phyloP scores from a whole-genome alignment of 192 early-diverging fungal genomes.

The Polychytrium aggregatum region DNA sequence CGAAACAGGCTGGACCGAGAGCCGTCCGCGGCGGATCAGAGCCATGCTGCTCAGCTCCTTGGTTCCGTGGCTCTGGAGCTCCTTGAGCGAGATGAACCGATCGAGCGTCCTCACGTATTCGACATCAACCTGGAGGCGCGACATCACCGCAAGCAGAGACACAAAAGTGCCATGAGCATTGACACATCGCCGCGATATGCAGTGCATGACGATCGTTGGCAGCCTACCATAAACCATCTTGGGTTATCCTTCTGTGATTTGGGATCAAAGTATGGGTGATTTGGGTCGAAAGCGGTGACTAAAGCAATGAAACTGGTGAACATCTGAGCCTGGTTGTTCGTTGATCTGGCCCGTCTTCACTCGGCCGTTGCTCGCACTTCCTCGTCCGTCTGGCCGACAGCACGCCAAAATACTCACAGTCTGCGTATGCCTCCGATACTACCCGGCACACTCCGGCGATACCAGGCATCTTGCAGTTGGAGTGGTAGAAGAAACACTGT shows the following conservation, averaged over 20 bases:
- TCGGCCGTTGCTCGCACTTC: no score
- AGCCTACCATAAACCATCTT: slow-evolving; percentile 68
- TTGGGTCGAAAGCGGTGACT: slow-evolving; percentile 59
- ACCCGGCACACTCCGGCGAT: slow-evolving; percentile 36
- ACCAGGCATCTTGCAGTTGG: slow-evolving; percentile 72
- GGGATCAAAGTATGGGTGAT: slow-evolving; percentile 67
- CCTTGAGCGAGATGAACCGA: slow-evolving; percentile 50
- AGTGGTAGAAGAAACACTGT: slow-evolving; percentile 70
- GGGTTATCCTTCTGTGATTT: slow-evolving; percentile 56
- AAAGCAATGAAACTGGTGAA: neutral
- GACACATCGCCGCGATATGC: no score
- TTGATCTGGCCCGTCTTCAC: no score
- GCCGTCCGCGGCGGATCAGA: slow-evolving; percentile 55
- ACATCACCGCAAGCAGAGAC: no score
- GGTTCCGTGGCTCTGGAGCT: slow-evolving; percentile 45
- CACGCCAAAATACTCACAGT: no score
- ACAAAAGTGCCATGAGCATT: no score
- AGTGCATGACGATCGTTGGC: no score
- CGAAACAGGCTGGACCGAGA: slow-evolving; percentile 68
- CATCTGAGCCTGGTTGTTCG: no score
- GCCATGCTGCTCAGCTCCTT: slow-evolving; percentile 48
- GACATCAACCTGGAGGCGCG: slow-evolving; percentile 66
- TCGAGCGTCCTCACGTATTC: slow-evolving; percentile 57
- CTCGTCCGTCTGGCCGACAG: no score
- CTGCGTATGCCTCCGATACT: no score